phyloP scores from a whole-genome alignment of 139 green algal genomes.

The Pseudopediastrum boryanum region DNA sequence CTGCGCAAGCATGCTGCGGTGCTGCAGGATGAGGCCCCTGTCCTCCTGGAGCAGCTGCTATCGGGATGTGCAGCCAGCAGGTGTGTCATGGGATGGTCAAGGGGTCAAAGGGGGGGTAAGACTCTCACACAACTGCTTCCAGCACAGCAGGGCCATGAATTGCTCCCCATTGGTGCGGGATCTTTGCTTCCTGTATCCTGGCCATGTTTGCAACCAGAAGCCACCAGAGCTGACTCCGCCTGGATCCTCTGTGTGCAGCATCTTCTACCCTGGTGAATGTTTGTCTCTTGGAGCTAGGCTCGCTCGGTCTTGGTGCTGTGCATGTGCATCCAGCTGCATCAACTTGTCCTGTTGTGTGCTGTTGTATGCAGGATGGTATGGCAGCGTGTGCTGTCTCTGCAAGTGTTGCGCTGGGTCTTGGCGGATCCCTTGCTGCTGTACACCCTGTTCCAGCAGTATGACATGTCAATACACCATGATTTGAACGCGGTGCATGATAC shows the following conservation, averaged over 20 bases:
- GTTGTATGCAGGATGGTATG: slow-evolving; percentile 34
- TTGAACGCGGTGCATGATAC: slow-evolving; percentile 46
- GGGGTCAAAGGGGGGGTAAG: no score
- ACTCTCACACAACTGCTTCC: no score
- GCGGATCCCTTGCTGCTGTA: slow-evolving; percentile 46
- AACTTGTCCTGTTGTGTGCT: neutral
- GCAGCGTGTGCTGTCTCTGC: slow-evolving; percentile 56
- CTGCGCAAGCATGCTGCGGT: slow-evolving; percentile 51
- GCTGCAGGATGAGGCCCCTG: slow-evolving; percentile 37
- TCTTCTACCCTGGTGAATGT: no score
- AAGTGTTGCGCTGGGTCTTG: slow-evolving; percentile 45
- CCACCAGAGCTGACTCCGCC: no score
- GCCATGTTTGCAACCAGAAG: neutral
- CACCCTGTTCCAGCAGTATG: slow-evolving; percentile 42
- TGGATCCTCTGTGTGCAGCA: no score
- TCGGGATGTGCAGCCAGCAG: slow-evolving; percentile 21
- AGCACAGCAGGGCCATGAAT: no score
- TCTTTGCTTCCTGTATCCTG: no score
- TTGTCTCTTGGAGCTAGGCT: neutral
- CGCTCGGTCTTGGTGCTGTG: neutral
- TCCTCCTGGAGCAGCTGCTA: slow-evolving; percentile 61
- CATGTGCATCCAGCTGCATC: neutral
- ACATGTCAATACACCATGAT: slow-evolving; percentile 50
- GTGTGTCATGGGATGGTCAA: no score
- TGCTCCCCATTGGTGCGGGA: no score